A percentile compares a stretch with the other conserved stretches of the same genome.
phyloP scores from a whole-genome alignment of 305 asterid species.

The Striga hermonthica region DNA sequence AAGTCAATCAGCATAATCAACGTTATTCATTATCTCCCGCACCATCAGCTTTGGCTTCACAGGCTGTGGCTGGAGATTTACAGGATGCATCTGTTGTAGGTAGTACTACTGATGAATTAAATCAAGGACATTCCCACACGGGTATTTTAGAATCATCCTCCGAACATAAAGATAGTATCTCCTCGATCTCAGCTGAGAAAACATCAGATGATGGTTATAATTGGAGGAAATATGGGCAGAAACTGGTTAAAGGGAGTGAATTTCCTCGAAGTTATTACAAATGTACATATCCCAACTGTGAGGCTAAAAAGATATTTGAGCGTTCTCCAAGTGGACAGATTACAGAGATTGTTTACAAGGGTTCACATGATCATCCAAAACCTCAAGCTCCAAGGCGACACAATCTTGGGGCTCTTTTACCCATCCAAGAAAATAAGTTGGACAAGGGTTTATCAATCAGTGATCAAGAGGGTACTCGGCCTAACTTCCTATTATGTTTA shows the following conservation, averaged over 20 bases:
- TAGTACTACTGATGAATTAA: not conserved
- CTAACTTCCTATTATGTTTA: not conserved
- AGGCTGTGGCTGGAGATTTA: no score
- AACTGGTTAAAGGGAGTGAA: constrained; percentile 69
- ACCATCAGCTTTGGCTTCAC: not conserved
- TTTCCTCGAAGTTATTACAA: constrained; percentile 70
- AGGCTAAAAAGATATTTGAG: constrained; percentile 63
- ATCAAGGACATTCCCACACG: not conserved
- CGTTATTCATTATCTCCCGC: constrained; percentile 31
- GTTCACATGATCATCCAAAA: constrained; percentile 70
- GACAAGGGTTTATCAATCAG: constrained; percentile 38
- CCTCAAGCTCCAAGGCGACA: constrained; percentile 18
- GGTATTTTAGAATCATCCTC: not conserved
- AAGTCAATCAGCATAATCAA: constrained; percentile 35
- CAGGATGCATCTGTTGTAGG: not conserved
- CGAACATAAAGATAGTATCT: not conserved
- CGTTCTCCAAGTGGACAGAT: constrained; percentile 61
- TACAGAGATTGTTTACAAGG: constrained; percentile 64
- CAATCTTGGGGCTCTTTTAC: not conserved
- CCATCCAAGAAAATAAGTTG: not conserved
- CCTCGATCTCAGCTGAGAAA: constrained; percentile 40
- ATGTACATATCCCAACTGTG: constrained; percentile 64
- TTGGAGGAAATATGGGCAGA: constrained; percentile 78
- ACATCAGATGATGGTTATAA: constrained; percentile 65
- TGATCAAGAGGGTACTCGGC: constrained; percentile 48